Percentiles rank a stretch among this genome's conserved stretches.
Evolutionary conservation across 768 basidiomycete genomes (phyloP).

Genomic region (Sporobolomyces roseus): DNA sequence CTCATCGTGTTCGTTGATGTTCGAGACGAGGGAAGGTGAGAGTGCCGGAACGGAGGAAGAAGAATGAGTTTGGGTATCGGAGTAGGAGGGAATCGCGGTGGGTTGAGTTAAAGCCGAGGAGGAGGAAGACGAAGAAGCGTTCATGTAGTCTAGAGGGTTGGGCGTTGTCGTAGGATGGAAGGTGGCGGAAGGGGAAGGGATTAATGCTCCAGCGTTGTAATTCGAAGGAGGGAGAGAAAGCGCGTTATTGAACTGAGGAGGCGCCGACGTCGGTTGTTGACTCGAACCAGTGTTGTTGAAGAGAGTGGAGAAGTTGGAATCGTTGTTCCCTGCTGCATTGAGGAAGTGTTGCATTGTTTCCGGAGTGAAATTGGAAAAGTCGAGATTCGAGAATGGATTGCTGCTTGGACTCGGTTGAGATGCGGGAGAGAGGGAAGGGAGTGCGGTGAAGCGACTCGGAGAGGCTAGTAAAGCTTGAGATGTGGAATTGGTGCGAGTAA

Average conservation of each 20-base stretch:
- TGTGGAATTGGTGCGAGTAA: background rate
- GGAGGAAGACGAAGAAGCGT: background rate
- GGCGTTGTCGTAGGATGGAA: conserved; percentile 3
- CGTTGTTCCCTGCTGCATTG: conserved; percentile 6
- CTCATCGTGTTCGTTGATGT: conserved; percentile 9
- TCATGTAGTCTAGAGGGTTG: conserved; percentile 11
- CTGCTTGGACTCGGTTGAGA: conserved; percentile 8
- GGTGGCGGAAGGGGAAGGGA: conserved; percentile 1
- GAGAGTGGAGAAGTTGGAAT: conserved; percentile 20
- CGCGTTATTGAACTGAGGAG: too few species aligned
- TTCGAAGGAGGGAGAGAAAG: background rate
- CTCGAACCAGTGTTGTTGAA: background rate
- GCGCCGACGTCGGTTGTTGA: too few species aligned
- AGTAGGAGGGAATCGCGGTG: too few species aligned
- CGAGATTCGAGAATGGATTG: conserved; percentile 12
- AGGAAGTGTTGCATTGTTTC: conserved; percentile 33
- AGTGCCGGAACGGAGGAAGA: background rate
- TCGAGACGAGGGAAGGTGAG: conserved; percentile 17
- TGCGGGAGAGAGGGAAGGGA: conserved; percentile 26
- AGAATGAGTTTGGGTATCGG: background rate
- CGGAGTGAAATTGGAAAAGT: conserved; percentile 17
- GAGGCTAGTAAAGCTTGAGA: background rate
- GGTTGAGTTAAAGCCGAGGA: conserved; percentile 8
- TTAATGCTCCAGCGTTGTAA: background rate
- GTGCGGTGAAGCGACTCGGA: conserved; percentile 29